Evolutionary conservation across 495 filamentous ascomycete genomes (phyloP), one percentile per base, ranked within the genome.

Genomic region (Hypoxylon fuscum): DNA sequence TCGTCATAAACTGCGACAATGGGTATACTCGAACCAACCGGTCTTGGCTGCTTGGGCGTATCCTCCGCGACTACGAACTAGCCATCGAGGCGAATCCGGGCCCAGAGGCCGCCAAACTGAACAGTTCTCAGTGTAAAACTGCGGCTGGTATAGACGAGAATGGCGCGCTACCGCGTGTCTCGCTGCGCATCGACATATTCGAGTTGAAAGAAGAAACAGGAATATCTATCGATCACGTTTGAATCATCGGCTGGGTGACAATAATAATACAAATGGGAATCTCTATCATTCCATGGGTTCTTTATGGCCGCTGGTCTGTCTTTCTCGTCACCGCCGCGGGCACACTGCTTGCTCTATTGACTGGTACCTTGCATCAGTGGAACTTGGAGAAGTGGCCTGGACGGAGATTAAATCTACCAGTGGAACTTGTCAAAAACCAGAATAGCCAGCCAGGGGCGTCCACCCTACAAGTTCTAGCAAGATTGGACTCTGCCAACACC

Each of bases 11-110:
- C 64, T 61, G 63, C 1, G 53, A 68, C 9, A 75, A 41, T 20
- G 78, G 80, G 10, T 81, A 80, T 50, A 62, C 54, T 5, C 70
- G 81, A 5, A 65, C 68, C 1, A 84, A 85, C 57, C 25, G 61
- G 6, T 73, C 62, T 11, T 86, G 83, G 84, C 57, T 85, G 5
- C 47, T 85, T 1, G 81, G 77, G 1, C 74, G 84, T 0, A 52
- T 85, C 12, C 42, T 85, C 45, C 73, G 81, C 0, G 81, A 85
- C 48, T 76, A 71, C 44, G 78, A 82, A n/a, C n/a, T n/a, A n/a
- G n/a, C n/a, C n/a, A n/a, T n/a, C n/a, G n/a, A n/a, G n/a, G n/a
- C n/a, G n/a, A n/a, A n/a, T n/a, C n/a, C n/a, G n/a, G n/a, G n/a
- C n/a, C n/a, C n/a, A n/a, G n/a, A n/a, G n/a, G n/a, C n/a, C n/a